Evolutionary conservation across 495 filamentous ascomycete genomes (phyloP), one percentile per base, ranked within the genome.

Genomic region (Immersiella caudata): DNA sequence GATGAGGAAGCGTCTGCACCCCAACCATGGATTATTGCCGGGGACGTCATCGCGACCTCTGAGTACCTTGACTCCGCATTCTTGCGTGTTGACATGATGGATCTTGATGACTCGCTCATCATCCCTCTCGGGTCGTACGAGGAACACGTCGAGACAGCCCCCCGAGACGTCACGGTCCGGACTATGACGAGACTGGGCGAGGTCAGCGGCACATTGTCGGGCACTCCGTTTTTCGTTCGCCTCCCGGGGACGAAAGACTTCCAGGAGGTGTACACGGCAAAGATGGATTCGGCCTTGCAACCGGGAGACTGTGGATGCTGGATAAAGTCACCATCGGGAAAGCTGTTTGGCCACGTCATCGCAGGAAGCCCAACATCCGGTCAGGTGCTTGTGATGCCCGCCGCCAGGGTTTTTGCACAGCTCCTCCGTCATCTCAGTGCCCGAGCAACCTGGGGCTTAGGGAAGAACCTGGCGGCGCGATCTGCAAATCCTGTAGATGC

Each of bases 271-370:
- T 57, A 57, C 25, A 57, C 54, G 6, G 54, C 54, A n/a, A 57
- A 57, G 54, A 3, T 57, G 20, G 12, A 26, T 5, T 14, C n/a
- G 5, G n/a, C 54, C 25, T 26, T 57, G 24, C n/a, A 6, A 14
- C 54, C 54, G 12, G 54, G 54, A 26, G 54, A 57, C 54, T 57
- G 54, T 14, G 54, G 54, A 24, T 57, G 54, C 24, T 57, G 54
- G 54, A 4, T 57, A 21, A 57, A 6, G 24, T 8, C 24, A 14
- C 6, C 12, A 2, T 21, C 54, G 20, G 54, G 24, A 14, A 57
- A 57, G 54, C 54, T 57, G 12, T 3, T 57, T 24, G 54, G 54
- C 12, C 54, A 57, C 24, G 54, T 57, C 54, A 57, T 57, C 14
- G 54, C 54, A 4, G 54, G 54, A 3, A 57, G 54, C 54, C n/a